Conservation (phyloP, 306 rosid genomes). For the Fragaria iinumae region DNA sequence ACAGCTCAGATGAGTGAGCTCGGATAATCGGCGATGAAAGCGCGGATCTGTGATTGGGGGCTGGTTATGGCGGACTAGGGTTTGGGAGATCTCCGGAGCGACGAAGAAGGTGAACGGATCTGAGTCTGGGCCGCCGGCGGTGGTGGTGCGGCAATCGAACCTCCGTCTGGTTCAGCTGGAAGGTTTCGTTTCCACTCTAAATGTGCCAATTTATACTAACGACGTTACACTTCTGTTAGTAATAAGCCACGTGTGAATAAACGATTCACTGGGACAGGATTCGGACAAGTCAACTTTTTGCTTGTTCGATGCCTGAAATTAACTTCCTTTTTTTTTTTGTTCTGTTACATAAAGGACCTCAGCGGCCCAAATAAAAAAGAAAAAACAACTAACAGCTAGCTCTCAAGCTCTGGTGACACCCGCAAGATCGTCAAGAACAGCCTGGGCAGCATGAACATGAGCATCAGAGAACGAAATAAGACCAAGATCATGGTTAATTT, state of each 20-base stretch:
- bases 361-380: too few species aligned
- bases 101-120: not conserved
- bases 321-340: not conserved
- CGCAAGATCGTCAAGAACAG: too few species aligned
- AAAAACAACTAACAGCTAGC: too few species aligned
- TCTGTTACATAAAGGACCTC: too few species aligned
- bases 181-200: not conserved
- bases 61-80: not conserved
- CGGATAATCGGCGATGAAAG: not conserved
- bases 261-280: not conserved
- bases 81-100: not conserved
- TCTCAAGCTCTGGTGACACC: too few species aligned
- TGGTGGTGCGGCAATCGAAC: not conserved
- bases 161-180: not conserved
- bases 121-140: not conserved
- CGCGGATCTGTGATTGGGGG: not conserved
- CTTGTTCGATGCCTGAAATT: not conserved
- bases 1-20: not conserved
- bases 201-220: not conserved
- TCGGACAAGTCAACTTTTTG: not conserved
- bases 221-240: not conserved
- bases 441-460: too few species aligned
- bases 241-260: not conserved
- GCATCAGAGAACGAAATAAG: too few species aligned
- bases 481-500: too few species aligned